phyloP scores from a whole-genome alignment of 352 stramenopile species.

The Globisporangium viniferum region DNA sequence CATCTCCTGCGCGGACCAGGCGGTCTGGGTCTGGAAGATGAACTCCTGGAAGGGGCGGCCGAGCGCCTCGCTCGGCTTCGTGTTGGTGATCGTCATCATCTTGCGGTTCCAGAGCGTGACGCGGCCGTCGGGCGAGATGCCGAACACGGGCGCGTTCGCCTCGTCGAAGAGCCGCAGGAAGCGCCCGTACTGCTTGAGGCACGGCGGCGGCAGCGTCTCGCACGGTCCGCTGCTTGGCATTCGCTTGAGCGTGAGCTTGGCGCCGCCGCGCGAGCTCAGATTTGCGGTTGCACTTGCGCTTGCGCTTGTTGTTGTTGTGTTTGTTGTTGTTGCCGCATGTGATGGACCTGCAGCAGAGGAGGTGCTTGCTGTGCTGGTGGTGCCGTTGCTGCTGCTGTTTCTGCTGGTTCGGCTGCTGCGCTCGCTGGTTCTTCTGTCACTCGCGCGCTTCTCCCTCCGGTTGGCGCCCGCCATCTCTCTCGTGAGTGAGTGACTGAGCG shows the following conservation, averaged over 20 bases:
- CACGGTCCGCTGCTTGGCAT: constrained; percentile 1
- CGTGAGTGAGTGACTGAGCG: not conserved
- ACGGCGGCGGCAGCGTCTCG: constrained; percentile 4
- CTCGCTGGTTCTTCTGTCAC: not conserved
- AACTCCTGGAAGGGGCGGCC: constrained; percentile 37
- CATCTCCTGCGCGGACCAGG: constrained; percentile 15
- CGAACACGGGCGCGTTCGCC: constrained; percentile 49
- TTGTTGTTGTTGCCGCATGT: not conserved
- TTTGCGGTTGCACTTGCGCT: not conserved
- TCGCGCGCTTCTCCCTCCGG: constrained; percentile 5
- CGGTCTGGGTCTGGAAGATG: constrained; percentile 19
- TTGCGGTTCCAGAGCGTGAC: constrained; percentile 73
- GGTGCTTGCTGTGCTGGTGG: not conserved
- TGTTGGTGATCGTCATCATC: constrained; percentile 40
- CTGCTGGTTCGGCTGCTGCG: not conserved
- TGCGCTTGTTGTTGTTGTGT: not conserved
- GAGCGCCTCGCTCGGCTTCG: constrained; percentile 27
- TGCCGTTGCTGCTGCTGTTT: not conserved
- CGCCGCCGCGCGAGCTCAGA: constrained; percentile 8
- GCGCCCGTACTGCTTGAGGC: constrained; percentile 18
- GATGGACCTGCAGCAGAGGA: not conserved
- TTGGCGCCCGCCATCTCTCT: constrained; percentile 2
- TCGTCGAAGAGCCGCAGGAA: constrained; percentile 50
- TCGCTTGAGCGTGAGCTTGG: constrained; percentile 1
- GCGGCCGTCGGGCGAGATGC: constrained; percentile 32